A percentile compares a stretch with the other conserved stretches of the same genome.
Evolutionary conservation across 257 asterid genomes (phyloP).

Genomic region (Fraxinus excelsior): DNA sequence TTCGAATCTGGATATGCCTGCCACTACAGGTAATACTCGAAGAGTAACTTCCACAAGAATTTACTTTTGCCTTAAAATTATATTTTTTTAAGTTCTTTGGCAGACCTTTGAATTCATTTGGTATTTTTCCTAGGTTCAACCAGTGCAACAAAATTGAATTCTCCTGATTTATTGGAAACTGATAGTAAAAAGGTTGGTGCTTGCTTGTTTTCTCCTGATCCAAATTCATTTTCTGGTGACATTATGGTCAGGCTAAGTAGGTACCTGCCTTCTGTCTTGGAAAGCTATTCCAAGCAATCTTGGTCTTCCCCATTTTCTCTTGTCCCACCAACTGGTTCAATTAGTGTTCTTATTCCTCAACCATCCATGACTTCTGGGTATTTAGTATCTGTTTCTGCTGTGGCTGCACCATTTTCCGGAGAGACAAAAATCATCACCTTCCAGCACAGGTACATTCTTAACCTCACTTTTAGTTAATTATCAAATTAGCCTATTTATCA

Average conservation of each 20-base stretch:
- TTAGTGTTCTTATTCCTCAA: slow-evolving; percentile 78
- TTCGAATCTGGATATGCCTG: slow-evolving; percentile 51
- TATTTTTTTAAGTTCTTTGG: slow-evolving; percentile 17
- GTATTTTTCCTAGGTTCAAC: slow-evolving; percentile 38
- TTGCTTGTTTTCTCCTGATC: slow-evolving; percentile 86
- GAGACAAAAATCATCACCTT: slow-evolving; percentile 83
- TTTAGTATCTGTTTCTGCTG: slow-evolving; percentile 78
- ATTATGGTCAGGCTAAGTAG: slow-evolving; percentile 68
- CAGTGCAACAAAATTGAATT: slow-evolving; percentile 40
- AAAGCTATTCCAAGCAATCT: slow-evolving; percentile 47
- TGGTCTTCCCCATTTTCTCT: slow-evolving; percentile 88
- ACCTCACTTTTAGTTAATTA: slow-evolving; percentile 22
- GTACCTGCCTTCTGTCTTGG: slow-evolving; percentile 47
- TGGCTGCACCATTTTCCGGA: slow-evolving; percentile 85
- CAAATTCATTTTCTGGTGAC: slow-evolving; percentile 68
- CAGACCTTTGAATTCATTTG: slow-evolving; percentile 23
- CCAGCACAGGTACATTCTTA: slow-evolving; percentile 74
- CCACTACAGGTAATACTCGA: slow-evolving; percentile 36
- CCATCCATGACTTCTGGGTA: slow-evolving; percentile 67
- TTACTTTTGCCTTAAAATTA: slow-evolving; percentile 24
- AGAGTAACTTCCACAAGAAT: slow-evolving; percentile 25
- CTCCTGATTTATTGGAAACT: slow-evolving; percentile 44
- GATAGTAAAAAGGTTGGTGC: slow-evolving; percentile 51
- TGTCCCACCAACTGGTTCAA: slow-evolving; percentile 91
- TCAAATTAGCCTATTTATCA: slow-evolving; percentile 10